phyloP scores from a whole-genome alignment of 495 filamentous ascomycete genomes.

The Aspergillus diversus region DNA sequence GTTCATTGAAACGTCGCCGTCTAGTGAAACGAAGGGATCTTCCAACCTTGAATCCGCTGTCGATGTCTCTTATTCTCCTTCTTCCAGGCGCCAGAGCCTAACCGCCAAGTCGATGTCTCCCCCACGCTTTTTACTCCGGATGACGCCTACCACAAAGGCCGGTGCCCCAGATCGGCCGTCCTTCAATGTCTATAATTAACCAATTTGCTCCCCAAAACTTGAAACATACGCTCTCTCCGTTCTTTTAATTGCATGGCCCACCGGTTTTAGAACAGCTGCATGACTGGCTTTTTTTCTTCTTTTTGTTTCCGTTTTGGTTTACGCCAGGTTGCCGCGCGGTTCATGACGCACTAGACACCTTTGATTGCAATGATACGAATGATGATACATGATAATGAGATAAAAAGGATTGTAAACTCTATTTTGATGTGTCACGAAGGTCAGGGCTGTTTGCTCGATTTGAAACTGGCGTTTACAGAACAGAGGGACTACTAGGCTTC shows the following conservation, averaged over 20 bases:
- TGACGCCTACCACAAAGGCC: constrained; percentile 31
- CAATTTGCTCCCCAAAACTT: constrained; percentile 6
- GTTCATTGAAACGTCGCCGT: constrained; percentile 3
- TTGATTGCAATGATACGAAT: constrained; percentile 8
- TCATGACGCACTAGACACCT: constrained; percentile 7
- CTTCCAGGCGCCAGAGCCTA: constrained; percentile 16
- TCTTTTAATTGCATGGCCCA: neutral
- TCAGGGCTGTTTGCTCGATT: neutral
- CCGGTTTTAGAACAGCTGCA: neutral
- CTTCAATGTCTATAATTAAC: constrained; percentile 19
- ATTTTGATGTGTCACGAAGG: constrained; percentile 9
- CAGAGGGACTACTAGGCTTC: too few relatives aligned
- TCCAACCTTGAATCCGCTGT: constrained; percentile 17
- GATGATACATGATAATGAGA: constrained; percentile 12
- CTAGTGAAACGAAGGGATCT: neutral
- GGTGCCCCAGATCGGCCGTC: constrained; percentile 26
- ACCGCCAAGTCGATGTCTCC: constrained; percentile 32
- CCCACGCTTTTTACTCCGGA: constrained; percentile 33
- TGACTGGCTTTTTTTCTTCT: neutral
- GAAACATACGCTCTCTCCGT: neutral
- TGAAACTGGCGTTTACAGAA: constrained; percentile 4
- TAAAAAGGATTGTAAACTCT: constrained; percentile 12
- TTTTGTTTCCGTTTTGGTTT: neutral
- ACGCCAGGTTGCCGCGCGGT: neutral
- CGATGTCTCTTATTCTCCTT: constrained; percentile 30